A percentile compares a stretch with the other conserved stretches of the same genome.
Evolutionary conservation across 352 stramenopile species (phyloP).

Genomic region (Pythium apleroticum): DNA sequence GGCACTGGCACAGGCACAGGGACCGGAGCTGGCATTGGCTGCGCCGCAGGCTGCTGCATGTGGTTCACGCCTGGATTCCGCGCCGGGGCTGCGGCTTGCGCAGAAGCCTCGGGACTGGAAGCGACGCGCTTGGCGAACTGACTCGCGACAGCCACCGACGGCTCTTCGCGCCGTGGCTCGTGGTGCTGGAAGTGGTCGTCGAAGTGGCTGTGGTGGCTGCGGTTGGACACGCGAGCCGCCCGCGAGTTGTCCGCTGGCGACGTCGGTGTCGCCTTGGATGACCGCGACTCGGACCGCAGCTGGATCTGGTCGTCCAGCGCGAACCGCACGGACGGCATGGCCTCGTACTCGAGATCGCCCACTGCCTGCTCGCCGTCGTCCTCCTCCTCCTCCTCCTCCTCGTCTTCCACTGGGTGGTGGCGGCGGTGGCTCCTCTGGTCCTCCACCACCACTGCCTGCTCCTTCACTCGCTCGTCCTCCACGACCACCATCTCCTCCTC

Average conservation of each 20-base stretch:
- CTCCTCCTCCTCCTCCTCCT: not conserved
- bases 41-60: constrained; percentile 5
- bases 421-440: not conserved
- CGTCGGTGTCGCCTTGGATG: not conserved
- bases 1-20: not conserved
- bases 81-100: not conserved
- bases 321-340: constrained; percentile 20
- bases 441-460: not conserved
- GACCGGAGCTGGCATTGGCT: not conserved
- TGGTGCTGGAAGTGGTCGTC: not conserved
- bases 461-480: constrained; percentile 7
- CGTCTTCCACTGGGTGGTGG: not conserved
- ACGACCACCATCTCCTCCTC: not conserved
- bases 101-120: not conserved
- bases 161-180: not conserved
- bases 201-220: constrained; percentile 6
- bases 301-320: constrained; percentile 25
- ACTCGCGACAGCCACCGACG: not conserved
- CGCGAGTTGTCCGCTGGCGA: constrained; percentile 7
- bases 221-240: not conserved
- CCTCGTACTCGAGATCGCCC: constrained; percentile 17
- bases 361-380: constrained; percentile 11
- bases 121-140: constrained; percentile 2
- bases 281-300: constrained; percentile 23
- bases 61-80: not conserved